These are phyloP conservation scores for Glycyrrhiza uralensis DNA, from an alignment of 306 rosid genomes.

Conservation along the genomic window DNA sequence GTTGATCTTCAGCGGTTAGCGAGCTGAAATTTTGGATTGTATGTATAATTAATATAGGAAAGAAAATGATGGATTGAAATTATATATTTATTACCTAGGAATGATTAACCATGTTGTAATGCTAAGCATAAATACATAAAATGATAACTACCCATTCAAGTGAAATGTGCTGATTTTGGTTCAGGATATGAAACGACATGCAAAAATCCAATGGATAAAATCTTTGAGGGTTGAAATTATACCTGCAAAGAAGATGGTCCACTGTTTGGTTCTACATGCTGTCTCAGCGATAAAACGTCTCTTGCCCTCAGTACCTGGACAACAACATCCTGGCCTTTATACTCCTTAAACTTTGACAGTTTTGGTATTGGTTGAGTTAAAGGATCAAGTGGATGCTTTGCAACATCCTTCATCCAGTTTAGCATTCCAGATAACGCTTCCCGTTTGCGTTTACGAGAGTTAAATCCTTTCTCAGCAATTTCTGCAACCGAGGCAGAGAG, in stretches of 20 bases:
- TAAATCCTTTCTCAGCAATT: conserved; percentile 34
- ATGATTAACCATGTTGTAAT: background rate
- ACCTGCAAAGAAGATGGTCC: conserved; percentile 61
- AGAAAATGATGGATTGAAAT: conserved; percentile 6
- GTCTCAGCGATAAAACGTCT: conserved; percentile 41
- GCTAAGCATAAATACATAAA: conserved; percentile 14
- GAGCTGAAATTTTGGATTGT: conserved; percentile 14
- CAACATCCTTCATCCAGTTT: conserved; percentile 58
- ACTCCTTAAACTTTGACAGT: conserved; percentile 60
- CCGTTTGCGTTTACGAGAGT: conserved; percentile 53
- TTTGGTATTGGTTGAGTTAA: conserved; percentile 44
- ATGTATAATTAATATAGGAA: conserved; percentile 20
- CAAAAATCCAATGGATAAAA: conserved; percentile 6
- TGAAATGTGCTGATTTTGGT: background rate
- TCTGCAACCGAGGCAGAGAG: conserved; percentile 5
- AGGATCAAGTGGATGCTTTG: conserved; percentile 51
- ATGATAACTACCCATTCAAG: conserved; percentile 12
- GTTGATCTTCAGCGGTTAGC: conserved; percentile 1
- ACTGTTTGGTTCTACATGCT: conserved; percentile 33
- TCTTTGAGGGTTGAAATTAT: conserved; percentile 20
- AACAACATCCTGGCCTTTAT: conserved; percentile 42
- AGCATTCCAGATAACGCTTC: conserved; percentile 61
- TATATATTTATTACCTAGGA: background rate
- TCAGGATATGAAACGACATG: background rate
- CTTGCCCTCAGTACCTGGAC: conserved; percentile 59